Conservation (phyloP, 345 rosid genomes). For the Euphorbia pulcherrima region DNA sequence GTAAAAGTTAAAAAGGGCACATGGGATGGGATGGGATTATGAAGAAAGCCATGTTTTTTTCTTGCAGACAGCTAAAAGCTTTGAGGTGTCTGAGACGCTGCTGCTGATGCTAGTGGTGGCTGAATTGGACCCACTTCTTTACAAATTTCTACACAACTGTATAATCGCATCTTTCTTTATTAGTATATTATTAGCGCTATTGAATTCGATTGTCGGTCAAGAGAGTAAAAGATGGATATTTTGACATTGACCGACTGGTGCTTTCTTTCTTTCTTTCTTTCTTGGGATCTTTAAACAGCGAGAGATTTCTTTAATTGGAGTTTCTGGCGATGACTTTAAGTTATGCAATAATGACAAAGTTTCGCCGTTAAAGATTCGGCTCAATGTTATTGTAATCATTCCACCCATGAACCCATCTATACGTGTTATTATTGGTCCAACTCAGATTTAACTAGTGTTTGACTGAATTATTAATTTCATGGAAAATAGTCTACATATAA, state of each 20-base stretch:
- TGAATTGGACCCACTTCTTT: background rate
- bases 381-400: too few species aligned
- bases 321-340: background rate
- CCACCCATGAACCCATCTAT: too few species aligned
- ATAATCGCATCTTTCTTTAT: background rate
- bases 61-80: constrained; percentile 9
- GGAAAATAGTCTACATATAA: too few species aligned
- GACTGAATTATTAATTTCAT: too few species aligned
- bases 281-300: background rate
- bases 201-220: too few species aligned
- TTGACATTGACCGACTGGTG: background rate
- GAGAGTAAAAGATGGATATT: background rate
- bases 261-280: too few species aligned
- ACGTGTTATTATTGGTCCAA: too few species aligned
- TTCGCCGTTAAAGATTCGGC: too few species aligned
- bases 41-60: background rate
- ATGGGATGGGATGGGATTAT: too few species aligned
- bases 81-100: background rate
- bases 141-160: constrained; percentile 2
- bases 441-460: too few species aligned
- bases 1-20: constrained; percentile 5
- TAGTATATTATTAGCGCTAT: too few species aligned
- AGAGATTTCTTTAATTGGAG: background rate
- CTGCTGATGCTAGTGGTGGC: background rate
- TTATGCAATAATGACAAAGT: background rate